Evolutionary conservation across 257 asterid species (phyloP), one percentile per base, ranked within the genome.

Genomic region (Solanum paucissectum): DNA sequence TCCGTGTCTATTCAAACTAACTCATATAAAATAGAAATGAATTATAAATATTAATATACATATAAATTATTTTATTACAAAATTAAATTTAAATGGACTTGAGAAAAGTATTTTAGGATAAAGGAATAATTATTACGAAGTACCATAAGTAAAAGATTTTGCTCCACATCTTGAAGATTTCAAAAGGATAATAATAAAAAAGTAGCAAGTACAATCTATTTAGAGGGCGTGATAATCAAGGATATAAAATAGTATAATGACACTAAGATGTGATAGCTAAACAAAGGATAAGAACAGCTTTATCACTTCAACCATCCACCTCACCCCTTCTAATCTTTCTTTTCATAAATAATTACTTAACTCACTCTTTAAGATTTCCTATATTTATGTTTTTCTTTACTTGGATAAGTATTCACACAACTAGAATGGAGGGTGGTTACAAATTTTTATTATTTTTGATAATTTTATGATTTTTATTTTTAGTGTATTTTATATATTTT

Each of bases 151-250:
- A 29, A 49, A 81, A 81, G 69, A 81, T 49, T 79, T 46, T 9
- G 18, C n/a, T 81, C 69, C 66, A 9, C 66, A 44, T 9, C 85
- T 79, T 46, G 25, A 14, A 81, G 84, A 46, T 46, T 81, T 46
- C 20, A 81, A 81, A 81, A 18, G 29, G 68, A 81, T 81, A 81
- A 81, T 20, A 29, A 29, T 9, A 46, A 29, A 5, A 81, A 81
- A 81, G 20, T 46, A 29, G 42, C 18, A 49, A 29, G 85, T 82
- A 82, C 85, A 82, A 82, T 49, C 69, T 49, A 10, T 29, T 82
- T 82, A 49, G 68, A 29, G 42, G 85, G n/a, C 85, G 85, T 49
- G 85, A 82, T 49, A 81, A 81, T 81, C 69, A 81, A 81, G 85
- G 29, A 27, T 46, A 7, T 29, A 46, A 29, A 27, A 27, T 40